Base-by-base conservation (phyloP, 192 early-diverging fungal genomes). In the Thoreauomyces humboldtii region DNA sequence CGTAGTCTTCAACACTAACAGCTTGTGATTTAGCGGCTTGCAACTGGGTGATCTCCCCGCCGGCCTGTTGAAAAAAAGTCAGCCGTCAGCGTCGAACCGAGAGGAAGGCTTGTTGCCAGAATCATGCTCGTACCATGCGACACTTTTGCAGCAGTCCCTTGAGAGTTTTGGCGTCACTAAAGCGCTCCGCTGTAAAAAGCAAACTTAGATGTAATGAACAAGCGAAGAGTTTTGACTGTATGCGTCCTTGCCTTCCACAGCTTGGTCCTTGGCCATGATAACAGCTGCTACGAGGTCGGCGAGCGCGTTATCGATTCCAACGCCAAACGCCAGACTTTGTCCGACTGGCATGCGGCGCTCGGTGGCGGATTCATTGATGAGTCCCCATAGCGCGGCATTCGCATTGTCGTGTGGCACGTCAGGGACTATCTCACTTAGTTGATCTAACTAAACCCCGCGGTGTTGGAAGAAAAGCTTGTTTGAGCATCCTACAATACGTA, bases 1-100 rank as follows among this genome's bases (percentile, higher is more conserved):
- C 89, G 69, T 88, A 92, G 24, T 92, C 89, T 65, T 92, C 90
- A 21, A 72, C 67, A 51, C 84, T 73, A 19, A 87, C 81, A 9
- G 86, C 86, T 28, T 78, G 63, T 22, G 67, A 65, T 65, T 91
- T 91, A 31, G 76, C 59, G 59, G 68, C 59, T 25, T 86, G 76
- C 19, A 89, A 38, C 45, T 73, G 48, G 25, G 77, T 73, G 44
- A 87, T 72, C 62, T 86, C 79, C 17, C 71, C 72, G 17, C 45
- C 68, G 5, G 74, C 76, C 73, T 81, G 63, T 19, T 33, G 2
- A 24, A 42, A n/a, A 29, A 11, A 48, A 66, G 50, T 31, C 17
- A 52, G 3, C n/a, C n/a, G n/a, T n/a, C n/a, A n/a, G n/a, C n/a
- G n/a, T n/a, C n/a, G n/a, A n/a, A n/a, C n/a, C n/a, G n/a, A n/a